Evolutionary conservation across 2,329 filamentous ascomycete species (phyloP), one percentile per base, ranked within the genome.

Genomic region (Aspergillus proliferans): DNA sequence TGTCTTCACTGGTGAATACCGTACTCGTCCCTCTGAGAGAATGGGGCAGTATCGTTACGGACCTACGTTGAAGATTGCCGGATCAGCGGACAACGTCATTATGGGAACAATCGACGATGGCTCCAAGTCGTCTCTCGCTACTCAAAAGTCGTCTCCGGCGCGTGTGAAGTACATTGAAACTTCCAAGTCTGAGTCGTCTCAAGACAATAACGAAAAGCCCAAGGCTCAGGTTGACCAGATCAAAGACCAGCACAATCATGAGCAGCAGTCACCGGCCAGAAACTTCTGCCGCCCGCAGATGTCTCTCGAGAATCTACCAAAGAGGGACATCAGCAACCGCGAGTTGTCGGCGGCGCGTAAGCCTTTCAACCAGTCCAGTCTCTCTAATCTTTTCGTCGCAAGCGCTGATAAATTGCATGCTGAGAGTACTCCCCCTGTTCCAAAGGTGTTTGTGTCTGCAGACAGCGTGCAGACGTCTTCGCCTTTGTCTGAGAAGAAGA

Each of bases 31-130:
- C 4, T 40, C 51, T 10, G 28, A 45, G 6, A 45, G 30, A 26
- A 21, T 53, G 15, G 50, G 45, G 4, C 49, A 51, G 24, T 47
- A 50, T 24, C 33, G 40, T n/a, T 39, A 51, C 18, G 58, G 61
- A 1, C 63, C 63, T 22, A 59, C 39, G 15, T 52, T 67, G 15
- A 59, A 47, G 28, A 60, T 67, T 15, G 59, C 63, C 0, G 34
- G 56, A 3, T 61, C 55, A 33, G 65, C 64, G 7, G 57, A 64
- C 19, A 47, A 56, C 10, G 46, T 65, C 4, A 60, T 65, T 10
- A 61, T 63, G 58, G 62, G 62, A 10, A 43, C 46, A 19, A 49
- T 38, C 8, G 47, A 47, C 15, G 39, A 22, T 14, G 18, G 14
- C 24, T 12, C 18, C 14, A 42, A 43, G 19, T 4, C 22, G 14